Conservation (phyloP, 1,284 basidiomycete species). For the Naganishia sp. region DNA sequence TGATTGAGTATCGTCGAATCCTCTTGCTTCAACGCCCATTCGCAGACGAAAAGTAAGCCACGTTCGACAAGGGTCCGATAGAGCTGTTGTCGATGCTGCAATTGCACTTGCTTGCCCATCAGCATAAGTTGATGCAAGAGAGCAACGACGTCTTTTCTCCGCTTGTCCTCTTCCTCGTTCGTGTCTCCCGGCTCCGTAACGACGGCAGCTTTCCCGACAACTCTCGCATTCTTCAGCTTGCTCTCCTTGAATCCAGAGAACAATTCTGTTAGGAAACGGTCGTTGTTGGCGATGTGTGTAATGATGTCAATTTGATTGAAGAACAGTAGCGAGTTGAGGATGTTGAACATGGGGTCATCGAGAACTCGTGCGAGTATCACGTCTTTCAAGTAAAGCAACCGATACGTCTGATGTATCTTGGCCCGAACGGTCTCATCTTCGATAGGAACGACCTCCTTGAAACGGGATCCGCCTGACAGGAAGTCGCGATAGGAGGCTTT, state of each 20-base stretch:
- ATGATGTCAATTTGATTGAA: slow-evolving; percentile 99
- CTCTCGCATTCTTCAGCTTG: slow-evolving; percentile 13
- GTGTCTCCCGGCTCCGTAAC: slow-evolving; percentile 42
- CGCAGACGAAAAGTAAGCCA: slow-evolving; percentile 83
- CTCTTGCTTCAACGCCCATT: slow-evolving; percentile 72
- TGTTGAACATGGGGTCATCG: slow-evolving; percentile 95
- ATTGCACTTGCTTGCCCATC: slow-evolving; percentile 95
- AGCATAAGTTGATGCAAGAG: slow-evolving; percentile 90
- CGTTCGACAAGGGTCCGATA: slow-evolving; percentile 87
- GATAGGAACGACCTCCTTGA: slow-evolving; percentile 82
- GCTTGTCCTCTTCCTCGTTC: slow-evolving; percentile 50
- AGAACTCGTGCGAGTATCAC: slow-evolving; percentile 92
- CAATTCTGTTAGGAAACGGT: slow-evolving; percentile 72
- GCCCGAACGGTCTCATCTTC: slow-evolving; percentile 69
- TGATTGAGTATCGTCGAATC: slow-evolving; percentile 68
- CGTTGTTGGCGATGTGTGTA: slow-evolving; percentile 78
- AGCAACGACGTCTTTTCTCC: slow-evolving; percentile 71
- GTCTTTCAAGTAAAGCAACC: slow-evolving; percentile 94
- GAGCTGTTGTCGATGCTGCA: slow-evolving; percentile 80
- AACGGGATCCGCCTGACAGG: slow-evolving; percentile 74
- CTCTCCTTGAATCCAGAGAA: slow-evolving; percentile 73
- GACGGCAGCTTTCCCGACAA: slow-evolving; percentile 1
- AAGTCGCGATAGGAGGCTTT: slow-evolving; percentile 97
- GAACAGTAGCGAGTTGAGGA: slow-evolving; percentile 94
- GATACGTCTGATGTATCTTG: slow-evolving; percentile 95